Evolutionary conservation across 306 rosid species (phyloP), one percentile per base, ranked within the genome.

Genomic region (Glycine soja): DNA sequence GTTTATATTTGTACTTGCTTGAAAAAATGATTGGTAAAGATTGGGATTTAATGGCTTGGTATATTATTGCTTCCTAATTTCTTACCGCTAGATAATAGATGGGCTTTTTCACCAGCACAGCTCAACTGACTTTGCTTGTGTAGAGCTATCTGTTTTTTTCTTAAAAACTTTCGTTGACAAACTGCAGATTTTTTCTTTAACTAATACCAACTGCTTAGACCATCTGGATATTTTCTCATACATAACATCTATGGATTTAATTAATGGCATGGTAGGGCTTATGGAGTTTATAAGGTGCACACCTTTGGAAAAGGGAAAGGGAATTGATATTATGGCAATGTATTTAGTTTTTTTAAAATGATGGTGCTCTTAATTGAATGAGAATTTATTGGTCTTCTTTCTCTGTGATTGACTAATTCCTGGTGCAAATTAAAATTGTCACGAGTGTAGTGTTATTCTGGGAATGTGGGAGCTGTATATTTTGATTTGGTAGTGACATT

Each of bases 321-420:
- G 47, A 51, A 80, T 63, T 8, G 32, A 12, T 13, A 63, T 72
- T 72, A 5, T 11, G 14, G n/a, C 0, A 36, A 38, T 38, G 7
- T 15, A 10, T 6, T 70, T 79, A 34, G 42, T 70, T 77, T 70
- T 59, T 15, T 48, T 16, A 40, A 71, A 51, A 54, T 42, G 34
- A 45, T 57, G 43, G 43, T 40, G 7, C 43, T 40, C 43, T 40
- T 40, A 40, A 40, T 40, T 40, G 70, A 71, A 13, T 63, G 18
- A 62, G 67, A 51, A 64, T 72, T 50, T 38, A 62, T 40, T 79
- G 11, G 52, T 65, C 16, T 64, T 66, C 32, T 59, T 40, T 71
- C 53, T 46, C 65, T 16, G 4, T 18, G 11, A 19, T 50, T 50
- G 66, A 16, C 46, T 40, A 53, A 61, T 61, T 48, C 51, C 62